phyloP scores from a whole-genome alignment of 169 alveolate species.

The Toxoplasma gondii region DNA sequence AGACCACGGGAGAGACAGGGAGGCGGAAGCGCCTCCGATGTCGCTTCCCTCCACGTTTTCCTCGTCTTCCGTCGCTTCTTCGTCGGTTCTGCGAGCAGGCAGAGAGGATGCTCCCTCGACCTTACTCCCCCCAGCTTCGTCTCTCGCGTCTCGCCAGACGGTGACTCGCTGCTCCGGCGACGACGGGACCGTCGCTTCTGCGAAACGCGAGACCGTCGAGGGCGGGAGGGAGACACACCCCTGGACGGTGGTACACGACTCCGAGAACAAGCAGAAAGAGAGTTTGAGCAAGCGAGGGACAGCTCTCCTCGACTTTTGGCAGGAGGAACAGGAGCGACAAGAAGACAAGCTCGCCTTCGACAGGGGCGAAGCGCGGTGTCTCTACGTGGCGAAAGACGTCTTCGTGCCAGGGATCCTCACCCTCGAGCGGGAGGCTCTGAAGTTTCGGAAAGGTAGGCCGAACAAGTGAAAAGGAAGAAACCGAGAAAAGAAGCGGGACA shows the following conservation, averaged over 20 bases:
- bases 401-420: neutral
- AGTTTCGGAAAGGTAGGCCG: neutral
- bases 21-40: neutral
- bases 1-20: too few species aligned
- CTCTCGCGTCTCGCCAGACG: too few species aligned
- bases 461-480: too few species aligned
- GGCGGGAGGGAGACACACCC: neutral
- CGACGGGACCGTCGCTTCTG: neutral
- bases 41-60: neutral
- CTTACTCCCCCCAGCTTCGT: too few species aligned
- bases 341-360: neutral
- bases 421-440: conserved; percentile 27
- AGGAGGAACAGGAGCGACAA: neutral
- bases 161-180: neutral
- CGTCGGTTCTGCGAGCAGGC: neutral
- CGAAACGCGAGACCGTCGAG: too few species aligned
- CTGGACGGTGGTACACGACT: neutral
- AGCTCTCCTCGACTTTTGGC: neutral
- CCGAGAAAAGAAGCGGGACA: too few species aligned
- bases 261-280: neutral
- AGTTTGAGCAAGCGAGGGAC: neutral
- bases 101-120: neutral
- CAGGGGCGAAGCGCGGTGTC: conserved; percentile 12
- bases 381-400: neutral
- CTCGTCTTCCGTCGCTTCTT: neutral